Evolutionary conservation across 495 filamentous ascomycete species (phyloP), one percentile per base, ranked within the genome.

Genomic region (Immersiella caudata): DNA sequence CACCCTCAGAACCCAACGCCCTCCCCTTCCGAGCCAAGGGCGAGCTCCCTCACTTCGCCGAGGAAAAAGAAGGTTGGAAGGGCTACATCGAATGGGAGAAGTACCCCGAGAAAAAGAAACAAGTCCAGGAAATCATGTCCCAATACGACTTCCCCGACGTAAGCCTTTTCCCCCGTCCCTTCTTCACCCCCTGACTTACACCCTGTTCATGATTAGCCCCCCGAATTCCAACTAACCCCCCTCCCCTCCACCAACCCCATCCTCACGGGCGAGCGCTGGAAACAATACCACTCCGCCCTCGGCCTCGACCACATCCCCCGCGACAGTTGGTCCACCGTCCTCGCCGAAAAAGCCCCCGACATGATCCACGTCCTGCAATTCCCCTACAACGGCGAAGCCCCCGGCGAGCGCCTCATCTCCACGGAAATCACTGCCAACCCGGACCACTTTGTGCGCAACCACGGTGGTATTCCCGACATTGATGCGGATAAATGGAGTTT

Each of bases 351-450:
- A 67, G 79, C 84, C 65, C 69, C 77, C 0, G 88, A 90, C 69
- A 91, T 91, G 89, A 73, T 87, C 18, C 89, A 91, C 75, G 79
- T 90, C 4, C 77, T 91, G 1, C 83, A 90, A 68, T 91, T 91
- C 67, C 89, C 88, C 0, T 91, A 91, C 77, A 91, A 91, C 52
- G 89, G 88, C 8, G 89, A 91, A 66, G 83, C 88, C 0, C 87
- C 8, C 81, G 84, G 66, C 14, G 67, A 73, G 2, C 67, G 70
- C 36, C 67, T 74, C 24, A 55, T 72, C 35, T 67, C 76, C 68
- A 61, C 77, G n/a, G 75, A 78, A 1, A 79, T 91, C 68, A 91
- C 88, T 0, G 80, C 81, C 0, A 91, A 89, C 59, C 62, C 79
- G 6, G 79, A 88, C 7, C 84, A 86, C 68, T 90, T 89, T 66